These are phyloP conservation scores for Bromus sterilis DNA, from an alignment of 176 grass and related monocot genomes.

Conservation along the genomic window DNA sequence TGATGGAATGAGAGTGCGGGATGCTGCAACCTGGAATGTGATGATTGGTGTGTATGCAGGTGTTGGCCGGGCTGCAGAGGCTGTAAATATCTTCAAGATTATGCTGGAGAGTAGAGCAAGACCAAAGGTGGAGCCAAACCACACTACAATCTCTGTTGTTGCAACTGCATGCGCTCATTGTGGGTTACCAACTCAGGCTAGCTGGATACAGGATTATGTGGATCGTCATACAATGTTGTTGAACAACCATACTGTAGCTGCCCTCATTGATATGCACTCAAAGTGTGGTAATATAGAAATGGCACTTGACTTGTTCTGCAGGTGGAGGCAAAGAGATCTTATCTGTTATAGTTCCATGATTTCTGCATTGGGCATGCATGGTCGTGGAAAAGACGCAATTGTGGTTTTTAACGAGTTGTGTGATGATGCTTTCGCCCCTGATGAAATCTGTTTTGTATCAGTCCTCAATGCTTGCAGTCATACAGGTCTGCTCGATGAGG, in stretches of 20 bases:
- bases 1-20: conserved; percentile 29
- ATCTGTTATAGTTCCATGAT: conserved; percentile 51
- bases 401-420: conserved; percentile 8
- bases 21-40: conserved; percentile 41
- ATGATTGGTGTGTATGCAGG: conserved; percentile 39
- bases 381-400: conserved; percentile 30
- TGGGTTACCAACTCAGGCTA: conserved; percentile 17
- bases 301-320: conserved; percentile 27
- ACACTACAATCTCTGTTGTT: conserved; percentile 22
- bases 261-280: conserved; percentile 37
- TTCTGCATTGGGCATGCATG: conserved; percentile 32
- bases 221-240: conserved; percentile 1
- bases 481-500: conserved; percentile 30
- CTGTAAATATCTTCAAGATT: conserved; percentile 31
- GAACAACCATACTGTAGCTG: conserved; percentile 36
- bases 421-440: conserved; percentile 11
- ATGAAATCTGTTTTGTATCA: conserved; percentile 45
- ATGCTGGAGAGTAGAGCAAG: conserved; percentile 3
- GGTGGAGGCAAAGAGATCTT: conserved; percentile 33
- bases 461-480: conserved; percentile 44
- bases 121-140: conserved; percentile 27
- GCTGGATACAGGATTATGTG: conserved; percentile 27
- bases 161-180: conserved; percentile 28
- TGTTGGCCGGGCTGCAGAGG: neutral
- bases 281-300: conserved; percentile 38